Conservation (phyloP, 306 rosid species). For the Lathyrus aphaca region DNA sequence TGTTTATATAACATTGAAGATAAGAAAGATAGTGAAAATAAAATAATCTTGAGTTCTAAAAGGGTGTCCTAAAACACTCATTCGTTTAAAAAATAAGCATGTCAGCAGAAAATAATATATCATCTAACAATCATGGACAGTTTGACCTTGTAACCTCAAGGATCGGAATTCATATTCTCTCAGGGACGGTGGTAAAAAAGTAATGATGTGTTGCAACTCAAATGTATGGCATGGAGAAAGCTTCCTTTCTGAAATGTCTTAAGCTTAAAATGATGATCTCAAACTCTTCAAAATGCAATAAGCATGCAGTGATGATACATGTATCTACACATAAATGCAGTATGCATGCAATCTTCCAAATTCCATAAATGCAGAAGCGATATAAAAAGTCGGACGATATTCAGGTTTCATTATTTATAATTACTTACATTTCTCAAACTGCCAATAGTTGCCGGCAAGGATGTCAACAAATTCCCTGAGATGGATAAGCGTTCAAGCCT, state of each 20-base stretch:
- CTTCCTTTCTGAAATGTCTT: constrained; percentile 10
- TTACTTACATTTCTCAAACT: constrained; percentile 89
- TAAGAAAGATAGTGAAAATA: constrained; percentile 3
- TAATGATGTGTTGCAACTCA: not conserved
- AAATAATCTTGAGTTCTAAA: constrained; percentile 23
- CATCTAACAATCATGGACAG: not conserved
- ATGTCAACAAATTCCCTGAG: constrained; percentile 63
- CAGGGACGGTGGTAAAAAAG: not conserved
- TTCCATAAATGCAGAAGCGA: constrained; percentile 11
- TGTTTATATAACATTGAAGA: constrained; percentile 1
- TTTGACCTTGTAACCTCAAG: no score
- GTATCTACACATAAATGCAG: constrained; percentile 29
- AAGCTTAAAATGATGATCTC: constrained; percentile 8
- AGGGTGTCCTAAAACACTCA: constrained; percentile 23
- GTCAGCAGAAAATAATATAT: constrained; percentile 10
- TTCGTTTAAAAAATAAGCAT: not conserved
- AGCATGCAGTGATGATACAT: constrained; percentile 21
- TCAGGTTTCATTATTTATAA: constrained; percentile 32
- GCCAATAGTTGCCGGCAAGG: constrained; percentile 87
- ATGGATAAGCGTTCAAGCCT: constrained; percentile 86
- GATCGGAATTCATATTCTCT: no score
- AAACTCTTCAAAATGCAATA: constrained; percentile 24
- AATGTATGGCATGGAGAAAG: constrained; percentile 8
- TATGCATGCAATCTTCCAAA: constrained; percentile 16
- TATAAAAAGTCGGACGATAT: constrained; percentile 33